phyloP scores from a whole-genome alignment of 169 alveolate species.

The Plasmodium sp. region DNA sequence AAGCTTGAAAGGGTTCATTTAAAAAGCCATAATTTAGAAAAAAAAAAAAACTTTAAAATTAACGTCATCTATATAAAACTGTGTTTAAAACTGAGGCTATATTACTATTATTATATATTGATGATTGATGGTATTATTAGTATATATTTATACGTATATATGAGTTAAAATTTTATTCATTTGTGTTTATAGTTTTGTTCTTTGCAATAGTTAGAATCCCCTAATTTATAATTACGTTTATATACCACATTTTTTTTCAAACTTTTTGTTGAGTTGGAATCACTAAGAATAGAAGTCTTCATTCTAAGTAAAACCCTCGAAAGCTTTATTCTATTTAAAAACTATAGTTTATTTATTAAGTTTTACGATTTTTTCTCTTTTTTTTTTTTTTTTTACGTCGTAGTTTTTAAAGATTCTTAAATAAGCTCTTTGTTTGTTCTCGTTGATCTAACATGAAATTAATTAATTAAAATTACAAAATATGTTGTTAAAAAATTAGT shows the following conservation, averaged over 20 bases:
- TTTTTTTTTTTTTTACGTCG: background rate
- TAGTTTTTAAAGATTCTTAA: background rate
- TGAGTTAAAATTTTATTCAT: background rate
- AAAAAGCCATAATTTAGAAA: background rate
- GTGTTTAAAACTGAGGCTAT: background rate
- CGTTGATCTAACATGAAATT: background rate
- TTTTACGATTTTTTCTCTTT: background rate
- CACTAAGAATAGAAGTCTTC: background rate
- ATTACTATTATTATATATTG: background rate
- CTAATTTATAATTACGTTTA: background rate
- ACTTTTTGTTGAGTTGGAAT: background rate
- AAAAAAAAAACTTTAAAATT: background rate
- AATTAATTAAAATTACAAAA: background rate
- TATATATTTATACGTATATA: background rate
- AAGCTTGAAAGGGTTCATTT: background rate
- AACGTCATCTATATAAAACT: background rate
- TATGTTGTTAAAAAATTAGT: background rate
- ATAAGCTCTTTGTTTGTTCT: background rate
- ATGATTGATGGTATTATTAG: background rate
- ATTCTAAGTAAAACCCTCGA: background rate
- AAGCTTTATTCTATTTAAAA: background rate
- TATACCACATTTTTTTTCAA: background rate
- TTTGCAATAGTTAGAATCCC: background rate
- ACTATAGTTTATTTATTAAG: background rate
- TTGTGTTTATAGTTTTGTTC: background rate